Conservation (phyloP, 306 rosid species). For the Casuarina cunninghamiana region DNA sequence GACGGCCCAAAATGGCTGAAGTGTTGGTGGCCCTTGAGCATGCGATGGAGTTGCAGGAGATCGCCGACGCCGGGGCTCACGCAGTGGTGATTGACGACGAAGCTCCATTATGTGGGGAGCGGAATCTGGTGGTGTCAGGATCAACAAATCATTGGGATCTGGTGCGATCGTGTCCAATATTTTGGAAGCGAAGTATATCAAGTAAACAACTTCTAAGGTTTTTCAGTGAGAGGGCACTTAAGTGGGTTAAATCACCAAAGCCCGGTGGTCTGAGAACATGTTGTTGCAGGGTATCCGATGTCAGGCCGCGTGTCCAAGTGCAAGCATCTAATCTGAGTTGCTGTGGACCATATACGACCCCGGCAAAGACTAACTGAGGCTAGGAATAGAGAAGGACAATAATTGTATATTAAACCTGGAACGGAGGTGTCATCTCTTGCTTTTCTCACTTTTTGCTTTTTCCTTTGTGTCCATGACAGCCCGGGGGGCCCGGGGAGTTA, state of each 20-base stretch:
- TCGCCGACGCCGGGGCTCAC: neutral
- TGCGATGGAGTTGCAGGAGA: conserved; percentile 13
- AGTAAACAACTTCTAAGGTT: neutral
- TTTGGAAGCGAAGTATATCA: neutral
- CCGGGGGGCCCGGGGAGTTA: too few relatives aligned
- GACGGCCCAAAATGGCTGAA: conserved; percentile 19
- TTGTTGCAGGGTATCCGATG: neutral
- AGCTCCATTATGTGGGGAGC: neutral
- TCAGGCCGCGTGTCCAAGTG: neutral
- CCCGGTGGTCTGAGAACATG: neutral
- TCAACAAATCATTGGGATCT: neutral
- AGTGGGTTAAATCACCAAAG: conserved; percentile 8
- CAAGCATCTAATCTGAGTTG: neutral
- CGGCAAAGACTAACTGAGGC: neutral
- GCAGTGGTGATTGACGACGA: neutral
- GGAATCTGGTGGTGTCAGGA: neutral
- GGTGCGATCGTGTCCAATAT: conserved; percentile 12
- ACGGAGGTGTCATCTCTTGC: too few relatives aligned
- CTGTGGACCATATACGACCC: neutral
- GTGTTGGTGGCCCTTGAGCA: conserved; percentile 22
- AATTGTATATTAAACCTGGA: neutral
- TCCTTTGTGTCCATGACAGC: too few relatives aligned
- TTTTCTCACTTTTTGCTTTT: too few relatives aligned
- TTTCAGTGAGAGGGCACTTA: conserved; percentile 7
- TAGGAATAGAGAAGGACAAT: neutral